Evolutionary conservation across 2,329 filamentous ascomycete genomes (phyloP), one percentile per base, ranked within the genome.

Genomic region (Fusarium buxicola): DNA sequence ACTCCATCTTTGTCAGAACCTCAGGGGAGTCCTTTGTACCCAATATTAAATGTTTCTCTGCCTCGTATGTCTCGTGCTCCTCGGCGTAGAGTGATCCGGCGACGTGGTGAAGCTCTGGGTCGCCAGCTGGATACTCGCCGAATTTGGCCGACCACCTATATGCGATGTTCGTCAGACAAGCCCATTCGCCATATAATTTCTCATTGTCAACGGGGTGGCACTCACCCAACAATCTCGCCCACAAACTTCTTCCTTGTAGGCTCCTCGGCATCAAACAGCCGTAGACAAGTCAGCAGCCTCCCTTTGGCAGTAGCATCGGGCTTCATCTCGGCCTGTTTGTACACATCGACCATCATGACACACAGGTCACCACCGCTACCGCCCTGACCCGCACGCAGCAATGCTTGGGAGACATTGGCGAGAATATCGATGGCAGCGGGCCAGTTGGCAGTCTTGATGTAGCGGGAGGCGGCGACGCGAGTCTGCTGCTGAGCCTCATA

Each of bases 401-500:
- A 86, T 25, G 94, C 89, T 69, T 91, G 89, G 2, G 94, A 90
- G 62, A 97, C 95, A 65, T 86, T 90, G 76, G 86, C 89, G 65
- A 99, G 85, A 65, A 98, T 90, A 68, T 97, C 92, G 74, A 93
- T 89, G 43, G 96, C 95, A 11, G 92, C 90, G 68, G 84, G 77
- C 85, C 91, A 97, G 84, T 94, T 94, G 60, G 86, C 82, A 38
- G 90, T 85, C 81, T 98, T 98, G 76, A 94, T 88, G 80, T 99
- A 96, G 55, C 96, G 93, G 34, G 92, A 90, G 60, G 94, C 94
- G 69, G 97, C 94, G 51, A 97, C 94, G 63, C 95, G 92, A 67
- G 97, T 92, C 82, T 99, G 95, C 78, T 99, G 95, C 80, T 98
- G 94, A 56, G 95, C 95, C 85, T 99, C 95, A 82, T 99, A 99